A percentile compares a stretch with the other conserved stretches of the same genome.
These are phyloP conservation scores for Pythium angustatum DNA, from an alignment of 352 stramenopile genomes.

Conservation along the genomic window DNA sequence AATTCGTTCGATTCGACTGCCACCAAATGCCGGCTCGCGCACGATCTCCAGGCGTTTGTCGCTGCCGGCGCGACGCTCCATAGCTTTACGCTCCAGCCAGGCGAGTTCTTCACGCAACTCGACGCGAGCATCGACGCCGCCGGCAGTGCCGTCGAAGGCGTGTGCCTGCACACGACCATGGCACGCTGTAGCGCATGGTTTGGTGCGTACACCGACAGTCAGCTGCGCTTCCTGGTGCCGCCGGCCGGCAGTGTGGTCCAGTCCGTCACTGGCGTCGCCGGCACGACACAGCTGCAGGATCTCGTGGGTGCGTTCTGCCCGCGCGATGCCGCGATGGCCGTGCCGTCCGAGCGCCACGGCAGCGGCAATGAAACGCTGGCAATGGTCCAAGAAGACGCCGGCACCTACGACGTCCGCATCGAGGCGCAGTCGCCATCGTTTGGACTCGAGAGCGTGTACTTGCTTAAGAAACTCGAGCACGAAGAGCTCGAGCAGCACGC, in stretches of 20 bases:
- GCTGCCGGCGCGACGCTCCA: conserved; percentile 36
- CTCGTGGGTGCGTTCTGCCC: conserved; percentile 35
- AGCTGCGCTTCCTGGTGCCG: conserved; percentile 47
- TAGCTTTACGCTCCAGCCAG: conserved; percentile 34
- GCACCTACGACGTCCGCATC: conserved; percentile 46
- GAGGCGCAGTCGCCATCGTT: conserved; percentile 40
- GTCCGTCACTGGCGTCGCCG: conserved; percentile 31
- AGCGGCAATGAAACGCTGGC: conserved; percentile 21
- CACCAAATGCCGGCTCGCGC: not conserved
- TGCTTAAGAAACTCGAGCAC: conserved; percentile 49
- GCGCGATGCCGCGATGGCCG: not conserved
- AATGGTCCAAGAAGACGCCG: conserved; percentile 33
- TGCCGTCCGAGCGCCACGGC: not conserved
- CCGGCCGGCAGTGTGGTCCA: conserved; percentile 34
- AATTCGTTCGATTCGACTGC: conserved; percentile 14
- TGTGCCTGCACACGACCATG: conserved; percentile 70
- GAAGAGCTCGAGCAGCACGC: conserved; percentile 53
- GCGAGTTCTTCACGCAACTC: conserved; percentile 52
- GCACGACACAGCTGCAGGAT: conserved; percentile 38
- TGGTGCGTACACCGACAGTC: conserved; percentile 37
- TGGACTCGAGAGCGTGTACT: conserved; percentile 45
- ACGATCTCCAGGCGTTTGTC: conserved; percentile 19
- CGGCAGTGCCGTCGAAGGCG: conserved; percentile 36
- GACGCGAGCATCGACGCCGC: conserved; percentile 37
- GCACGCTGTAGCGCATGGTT: conserved; percentile 59